Evolutionary conservation across 2,329 filamentous ascomycete genomes (phyloP).

Genomic region (Fusarium drepaniforme): DNA sequence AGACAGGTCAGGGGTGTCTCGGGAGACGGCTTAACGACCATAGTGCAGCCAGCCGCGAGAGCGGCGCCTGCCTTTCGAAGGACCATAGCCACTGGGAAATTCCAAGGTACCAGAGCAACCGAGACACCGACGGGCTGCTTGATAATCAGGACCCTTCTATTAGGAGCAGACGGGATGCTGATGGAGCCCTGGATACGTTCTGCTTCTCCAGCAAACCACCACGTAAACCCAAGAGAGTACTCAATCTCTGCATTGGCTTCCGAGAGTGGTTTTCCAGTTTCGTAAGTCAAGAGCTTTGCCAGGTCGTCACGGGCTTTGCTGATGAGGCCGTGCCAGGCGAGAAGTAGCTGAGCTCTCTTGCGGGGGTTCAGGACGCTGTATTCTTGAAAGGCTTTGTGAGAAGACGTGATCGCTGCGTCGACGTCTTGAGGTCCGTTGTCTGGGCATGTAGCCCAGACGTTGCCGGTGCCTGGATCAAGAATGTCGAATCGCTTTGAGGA

Average conservation of each 20-base stretch:
- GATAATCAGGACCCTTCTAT: conserved; percentile 75
- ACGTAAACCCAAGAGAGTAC: conserved; percentile 64
- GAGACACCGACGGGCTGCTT: conserved; percentile 61
- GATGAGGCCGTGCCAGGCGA: background rate
- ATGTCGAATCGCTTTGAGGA: background rate
- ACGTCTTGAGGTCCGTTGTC: background rate
- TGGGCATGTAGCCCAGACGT: background rate
- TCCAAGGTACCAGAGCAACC: conserved; percentile 59
- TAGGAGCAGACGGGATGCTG: conserved; percentile 69
- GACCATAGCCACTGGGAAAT: conserved; percentile 69
- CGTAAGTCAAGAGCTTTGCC: conserved; percentile 54
- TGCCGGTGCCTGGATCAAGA: background rate
- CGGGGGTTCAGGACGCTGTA: background rate
- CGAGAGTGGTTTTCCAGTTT: conserved; percentile 68
- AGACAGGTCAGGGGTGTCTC: conserved; percentile 81
- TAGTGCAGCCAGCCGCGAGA: conserved; percentile 79
- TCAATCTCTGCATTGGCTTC: conserved; percentile 67
- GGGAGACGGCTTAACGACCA: conserved; percentile 80
- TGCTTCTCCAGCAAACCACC: conserved; percentile 68
- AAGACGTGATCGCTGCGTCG: background rate
- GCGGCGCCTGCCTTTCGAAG: conserved; percentile 63
- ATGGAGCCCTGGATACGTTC: conserved; percentile 62
- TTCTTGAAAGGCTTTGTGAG: background rate
- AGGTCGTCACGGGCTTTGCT: conserved; percentile 46
- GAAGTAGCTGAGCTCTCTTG: background rate